phyloP scores from a whole-genome alignment of 164 flowering plant species.

The Protea cynaroides region DNA sequence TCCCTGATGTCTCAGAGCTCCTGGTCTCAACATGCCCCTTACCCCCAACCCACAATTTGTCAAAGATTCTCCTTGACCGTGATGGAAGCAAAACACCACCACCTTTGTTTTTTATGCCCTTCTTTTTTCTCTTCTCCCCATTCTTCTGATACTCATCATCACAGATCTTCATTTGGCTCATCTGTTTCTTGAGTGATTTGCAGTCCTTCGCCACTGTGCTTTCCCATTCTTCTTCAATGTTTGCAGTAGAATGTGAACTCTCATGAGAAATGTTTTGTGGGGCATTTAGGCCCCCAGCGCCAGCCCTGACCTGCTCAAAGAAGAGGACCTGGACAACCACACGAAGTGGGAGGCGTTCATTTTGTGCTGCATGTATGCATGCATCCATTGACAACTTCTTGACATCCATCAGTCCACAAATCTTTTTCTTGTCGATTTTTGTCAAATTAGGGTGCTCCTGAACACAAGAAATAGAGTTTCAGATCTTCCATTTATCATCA shows the following conservation, averaged over 20 bases:
- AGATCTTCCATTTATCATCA: not conserved
- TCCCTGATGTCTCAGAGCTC: constrained; percentile 71
- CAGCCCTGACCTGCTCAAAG: constrained; percentile 65
- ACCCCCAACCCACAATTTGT: constrained; percentile 55
- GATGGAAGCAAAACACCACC: constrained; percentile 55
- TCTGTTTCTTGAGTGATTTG: constrained; percentile 36
- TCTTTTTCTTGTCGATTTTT: constrained; percentile 62
- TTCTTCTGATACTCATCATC: constrained; percentile 30
- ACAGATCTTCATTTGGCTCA: constrained; percentile 31
- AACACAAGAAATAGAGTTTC: not conserved
- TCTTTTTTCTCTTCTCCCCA: constrained; percentile 30
- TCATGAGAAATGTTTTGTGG: constrained; percentile 20
- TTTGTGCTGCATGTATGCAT: constrained; percentile 84
- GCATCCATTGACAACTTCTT: constrained; percentile 63
- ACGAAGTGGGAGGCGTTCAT: constrained; percentile 77
- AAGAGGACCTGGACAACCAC: constrained; percentile 82
- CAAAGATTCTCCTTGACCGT: constrained; percentile 74
- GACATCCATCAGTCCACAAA: constrained; percentile 77
- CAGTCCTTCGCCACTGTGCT: constrained; percentile 23
- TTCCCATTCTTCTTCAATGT: constrained; percentile 44
- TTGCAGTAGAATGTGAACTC: constrained; percentile 28
- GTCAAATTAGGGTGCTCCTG: constrained; percentile 70
- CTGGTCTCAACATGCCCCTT: constrained; percentile 47
- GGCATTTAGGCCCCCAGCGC: constrained; percentile 27
- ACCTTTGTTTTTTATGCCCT: constrained; percentile 35